These are phyloP conservation scores for Suillus decipiens DNA, from an alignment of 768 basidiomycete genomes.

Conservation along the genomic window DNA sequence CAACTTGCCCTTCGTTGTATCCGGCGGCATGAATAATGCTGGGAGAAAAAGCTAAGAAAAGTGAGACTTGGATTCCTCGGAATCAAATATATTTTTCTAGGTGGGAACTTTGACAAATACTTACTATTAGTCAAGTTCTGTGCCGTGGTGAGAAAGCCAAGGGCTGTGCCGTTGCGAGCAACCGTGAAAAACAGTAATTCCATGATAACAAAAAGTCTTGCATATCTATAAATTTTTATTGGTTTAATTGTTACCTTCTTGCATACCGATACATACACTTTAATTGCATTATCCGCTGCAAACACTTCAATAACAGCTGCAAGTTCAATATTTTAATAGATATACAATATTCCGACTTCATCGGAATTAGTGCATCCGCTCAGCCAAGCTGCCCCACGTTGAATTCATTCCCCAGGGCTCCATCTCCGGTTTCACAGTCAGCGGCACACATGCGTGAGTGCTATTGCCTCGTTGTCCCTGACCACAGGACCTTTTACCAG, in stretches of 20 bases:
- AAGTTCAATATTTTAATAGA: too few species aligned
- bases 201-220: neutral
- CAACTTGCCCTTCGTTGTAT: slow-evolving; percentile 50
- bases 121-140: neutral
- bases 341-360: neutral
- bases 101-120: slow-evolving; percentile 17
- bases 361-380: neutral
- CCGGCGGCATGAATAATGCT: slow-evolving; percentile 50
- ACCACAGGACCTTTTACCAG: neutral
- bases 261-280: neutral
- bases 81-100: slow-evolving; percentile 19
- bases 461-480: neutral
- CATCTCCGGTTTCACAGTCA: neutral
- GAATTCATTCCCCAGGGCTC: neutral
- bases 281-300: neutral
- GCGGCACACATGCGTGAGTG: neutral
- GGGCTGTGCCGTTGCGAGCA: neutral
- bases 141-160: slow-evolving; percentile 12
- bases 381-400: neutral
- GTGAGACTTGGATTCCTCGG: slow-evolving; percentile 7
- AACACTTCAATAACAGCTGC: too few species aligned
- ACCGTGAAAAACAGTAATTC: slow-evolving; percentile 4
- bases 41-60: slow-evolving; percentile 12
- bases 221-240: too few species aligned
- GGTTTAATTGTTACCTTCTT: too few species aligned